Base-by-base conservation (phyloP, 495 filamentous ascomycete species). In the Aspergillus kassunensis region DNA sequence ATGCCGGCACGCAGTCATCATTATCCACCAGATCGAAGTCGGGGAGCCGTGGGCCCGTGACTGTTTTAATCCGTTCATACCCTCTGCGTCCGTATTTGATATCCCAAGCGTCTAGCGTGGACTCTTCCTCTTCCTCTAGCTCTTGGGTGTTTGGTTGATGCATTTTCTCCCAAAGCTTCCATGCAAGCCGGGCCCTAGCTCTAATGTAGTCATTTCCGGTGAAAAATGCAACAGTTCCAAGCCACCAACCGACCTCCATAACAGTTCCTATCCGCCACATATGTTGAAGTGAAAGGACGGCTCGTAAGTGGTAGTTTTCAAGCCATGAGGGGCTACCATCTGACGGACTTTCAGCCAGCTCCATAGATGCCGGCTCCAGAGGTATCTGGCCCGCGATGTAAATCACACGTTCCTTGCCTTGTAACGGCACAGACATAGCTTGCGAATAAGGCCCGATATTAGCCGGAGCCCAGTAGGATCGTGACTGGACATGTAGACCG, bases 371-470 rank as follows among this genome's bases (percentile, higher is more conserved):
- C 0, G 93, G 93, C 2, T 92, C 71, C 2, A 99, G 78, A 1
- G 93, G 90, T 44, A 99, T 95, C 65, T 97, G 92, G 0, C 93
- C 93, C 1, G 95, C 91, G 11, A 96, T 75, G 42, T 80, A 80
- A 10, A 86, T 72, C 40, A 83, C 5, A 31, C 58, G 58, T 41
- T 61, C 57, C 50, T 44, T 35, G 25, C 53, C 51, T 25, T 49
- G 45, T 51, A 80, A 51, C 25, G 82, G 82, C 16, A 83, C 65
- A 15, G 81, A 74, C 40, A 93, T 83, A 1, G 93, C 90, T 70
- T 99, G 93, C 11, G 90, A 95, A 65, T 99, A 99, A 0, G 95
- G 93, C 0, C 93, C 93, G 46, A 99, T 99, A 57, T 97, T 97
- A 7, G 95, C 91, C 0, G 93, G 93, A 1, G 93, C 95, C 93